A percentile compares a stretch with the other conserved stretches of the same genome.
Evolutionary conservation across 1,284 basidiomycete genomes (phyloP).

Genomic region (Leccinum angustisporum): DNA sequence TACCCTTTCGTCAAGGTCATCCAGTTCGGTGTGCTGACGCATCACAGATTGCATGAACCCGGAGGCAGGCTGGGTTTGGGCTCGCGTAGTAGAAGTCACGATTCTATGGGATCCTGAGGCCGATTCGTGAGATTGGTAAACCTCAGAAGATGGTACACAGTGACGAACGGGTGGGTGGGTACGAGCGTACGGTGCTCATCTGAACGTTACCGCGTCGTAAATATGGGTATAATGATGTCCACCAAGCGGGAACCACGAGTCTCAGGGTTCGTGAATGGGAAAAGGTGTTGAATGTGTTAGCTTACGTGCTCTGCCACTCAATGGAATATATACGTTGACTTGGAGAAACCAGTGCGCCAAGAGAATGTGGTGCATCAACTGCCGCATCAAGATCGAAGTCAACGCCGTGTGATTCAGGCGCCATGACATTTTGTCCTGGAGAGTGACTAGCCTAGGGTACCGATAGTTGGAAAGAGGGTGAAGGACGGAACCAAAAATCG

Average conservation of each 20-base stretch:
- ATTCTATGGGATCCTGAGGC: constrained; percentile 16
- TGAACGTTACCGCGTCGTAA: not conserved
- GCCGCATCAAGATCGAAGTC: not conserved
- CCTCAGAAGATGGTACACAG: not conserved
- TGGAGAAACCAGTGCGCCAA: constrained; percentile 17
- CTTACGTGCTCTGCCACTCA: not conserved
- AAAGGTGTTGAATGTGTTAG: not conserved
- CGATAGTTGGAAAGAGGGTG: not conserved
- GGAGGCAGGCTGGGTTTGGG: constrained; percentile 20
- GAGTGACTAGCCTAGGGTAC: not conserved
- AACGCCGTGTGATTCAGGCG: not conserved
- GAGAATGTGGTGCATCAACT: not conserved
- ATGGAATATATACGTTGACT: constrained; percentile 7
- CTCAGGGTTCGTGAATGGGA: constrained; percentile 7
- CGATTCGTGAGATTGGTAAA: constrained; percentile 7
- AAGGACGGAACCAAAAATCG: constrained; percentile 1
- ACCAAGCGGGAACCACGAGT: constrained; percentile 11
- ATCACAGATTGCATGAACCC: constrained; percentile 27
- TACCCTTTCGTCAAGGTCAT: constrained; percentile 19
- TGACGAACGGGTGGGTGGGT: constrained; percentile 9
- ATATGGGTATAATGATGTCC: not conserved
- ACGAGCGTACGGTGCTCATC: constrained; percentile 16
- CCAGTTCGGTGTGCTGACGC: not conserved
- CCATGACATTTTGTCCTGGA: not conserved
- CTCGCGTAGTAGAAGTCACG: constrained; percentile 15